Evolutionary conservation across 1,139 yeast genomes (phyloP).

Genomic region (Lodderomyces pseudojiufengensis): DNA sequence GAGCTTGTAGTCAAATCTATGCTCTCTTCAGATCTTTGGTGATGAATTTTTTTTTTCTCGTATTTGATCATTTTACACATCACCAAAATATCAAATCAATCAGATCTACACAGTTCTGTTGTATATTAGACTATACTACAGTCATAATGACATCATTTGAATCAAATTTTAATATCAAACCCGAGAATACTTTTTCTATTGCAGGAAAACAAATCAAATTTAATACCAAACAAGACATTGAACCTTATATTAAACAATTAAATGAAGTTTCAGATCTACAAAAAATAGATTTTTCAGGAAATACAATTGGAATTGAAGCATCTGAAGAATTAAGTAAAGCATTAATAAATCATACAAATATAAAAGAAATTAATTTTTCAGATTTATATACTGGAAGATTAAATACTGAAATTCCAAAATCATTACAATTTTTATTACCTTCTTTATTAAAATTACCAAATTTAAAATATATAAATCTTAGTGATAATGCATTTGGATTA

Average conservation of each 20-base stretch:
- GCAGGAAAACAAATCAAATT: constrained; percentile 78
- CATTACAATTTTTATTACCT: constrained; percentile 69
- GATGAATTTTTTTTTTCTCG: not conserved
- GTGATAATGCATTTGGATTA: constrained; percentile 96
- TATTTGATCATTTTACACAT: constrained; percentile 3
- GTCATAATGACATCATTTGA: constrained; percentile 22
- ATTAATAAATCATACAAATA: constrained; percentile 45
- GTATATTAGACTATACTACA: no score
- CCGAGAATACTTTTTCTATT: constrained; percentile 48
- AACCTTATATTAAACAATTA: constrained; percentile 58
- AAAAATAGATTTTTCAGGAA: constrained; percentile 81
- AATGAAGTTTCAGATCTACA: constrained; percentile 35
- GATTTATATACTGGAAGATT: constrained; percentile 93
- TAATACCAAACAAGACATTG: constrained; percentile 68
- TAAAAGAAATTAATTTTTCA: constrained; percentile 73
- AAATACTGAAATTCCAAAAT: constrained; percentile 89
- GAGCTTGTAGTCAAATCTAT: no score
- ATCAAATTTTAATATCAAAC: constrained; percentile 28
- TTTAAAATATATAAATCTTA: constrained; percentile 70
- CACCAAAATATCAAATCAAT: not conserved
- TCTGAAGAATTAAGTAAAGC: constrained; percentile 66
- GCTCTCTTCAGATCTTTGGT: not conserved
- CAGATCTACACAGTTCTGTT: not conserved
- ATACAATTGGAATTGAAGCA: constrained; percentile 91
- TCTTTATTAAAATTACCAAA: constrained; percentile 67